phyloP scores from a whole-genome alignment of 1,284 basidiomycete genomes.

The Stygiomarasmius scandens region DNA sequence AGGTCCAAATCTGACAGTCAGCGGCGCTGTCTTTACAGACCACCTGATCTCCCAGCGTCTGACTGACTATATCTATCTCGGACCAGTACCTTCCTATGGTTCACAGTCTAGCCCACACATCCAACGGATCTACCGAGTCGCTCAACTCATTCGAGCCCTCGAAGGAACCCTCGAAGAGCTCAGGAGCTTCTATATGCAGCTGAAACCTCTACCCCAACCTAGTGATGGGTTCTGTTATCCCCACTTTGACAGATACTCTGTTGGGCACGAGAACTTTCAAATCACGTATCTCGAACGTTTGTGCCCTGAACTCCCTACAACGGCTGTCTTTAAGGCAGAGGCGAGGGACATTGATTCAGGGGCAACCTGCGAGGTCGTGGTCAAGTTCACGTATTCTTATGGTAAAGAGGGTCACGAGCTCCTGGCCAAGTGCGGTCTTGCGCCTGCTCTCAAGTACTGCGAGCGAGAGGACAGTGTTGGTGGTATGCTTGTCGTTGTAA shows the following conservation, averaged over 20 bases:
- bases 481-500: not conserved
- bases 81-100: not conserved
- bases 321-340: not conserved
- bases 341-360: not conserved
- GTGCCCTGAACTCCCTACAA: not conserved
- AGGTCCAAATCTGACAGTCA: conserved; percentile 4
- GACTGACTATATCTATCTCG: not conserved
- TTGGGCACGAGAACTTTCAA: not conserved
- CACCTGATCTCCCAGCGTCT: conserved; percentile 3
- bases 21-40: conserved; percentile 5
- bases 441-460: not conserved
- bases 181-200: not conserved
- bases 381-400: conserved; percentile 1
- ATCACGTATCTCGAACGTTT: conserved; percentile 3
- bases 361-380: conserved; percentile 1
- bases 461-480: not conserved
- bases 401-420: not conserved
- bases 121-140: not conserved
- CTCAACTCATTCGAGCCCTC: conserved; percentile 4
- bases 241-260: not conserved
- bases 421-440: not conserved
- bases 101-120: not conserved
- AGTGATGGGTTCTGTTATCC: not conserved
- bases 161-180: not conserved
- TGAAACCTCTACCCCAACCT: not conserved